Evolutionary conservation across 2,329 filamentous ascomycete species (phyloP), one percentile per base, ranked within the genome.

Genomic region (Aspergillus tanneri): DNA sequence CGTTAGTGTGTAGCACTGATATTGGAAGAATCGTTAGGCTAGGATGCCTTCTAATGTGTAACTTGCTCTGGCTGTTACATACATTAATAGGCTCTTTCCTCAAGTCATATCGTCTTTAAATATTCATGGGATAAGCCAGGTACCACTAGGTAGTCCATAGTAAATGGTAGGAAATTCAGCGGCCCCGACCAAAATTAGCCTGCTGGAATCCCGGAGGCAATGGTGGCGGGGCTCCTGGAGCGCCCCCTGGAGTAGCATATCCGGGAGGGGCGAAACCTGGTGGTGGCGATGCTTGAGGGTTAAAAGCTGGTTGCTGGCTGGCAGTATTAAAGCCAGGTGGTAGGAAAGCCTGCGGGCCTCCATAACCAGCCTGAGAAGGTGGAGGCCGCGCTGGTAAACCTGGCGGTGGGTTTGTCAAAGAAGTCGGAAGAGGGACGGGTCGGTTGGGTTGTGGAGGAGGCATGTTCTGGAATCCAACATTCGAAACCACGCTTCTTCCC

Each of bases 311-410:
- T 42, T 63, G 63, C 36, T 65, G 64, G 24, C 59, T 50, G n/a
- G 63, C 42, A 38, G 57, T 64, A 53, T 60, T 67, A 48, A 72
- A 74, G 42, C 65, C 69, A 41, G 64, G 66, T 23, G 69, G 70
- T 14, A 66, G 43, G 52, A 76, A 74, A 11, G 68, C 57, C 53
- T 72, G 64, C 35, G 70, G 84, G 8, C 85, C 86, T 34, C 85
- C 85, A 62, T 86, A 87, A 2, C 83, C 84, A 41, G 74, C 83
- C 60, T 85, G 82, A 12, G 78, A 82, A 14, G 84, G 83, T 3
- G 86, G 86, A n/a, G 86, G 86, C 30, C 86, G 75, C 48, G 85
- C 83, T 30, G 86, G 86, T 21, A 85, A 66, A 22, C 78, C 79
- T 6, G 78, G 73, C 11, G 75, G 74, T 8, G 74, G 72, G 24